phyloP scores from a whole-genome alignment of 208 protist species.

The Borovskyia barvae region DNA sequence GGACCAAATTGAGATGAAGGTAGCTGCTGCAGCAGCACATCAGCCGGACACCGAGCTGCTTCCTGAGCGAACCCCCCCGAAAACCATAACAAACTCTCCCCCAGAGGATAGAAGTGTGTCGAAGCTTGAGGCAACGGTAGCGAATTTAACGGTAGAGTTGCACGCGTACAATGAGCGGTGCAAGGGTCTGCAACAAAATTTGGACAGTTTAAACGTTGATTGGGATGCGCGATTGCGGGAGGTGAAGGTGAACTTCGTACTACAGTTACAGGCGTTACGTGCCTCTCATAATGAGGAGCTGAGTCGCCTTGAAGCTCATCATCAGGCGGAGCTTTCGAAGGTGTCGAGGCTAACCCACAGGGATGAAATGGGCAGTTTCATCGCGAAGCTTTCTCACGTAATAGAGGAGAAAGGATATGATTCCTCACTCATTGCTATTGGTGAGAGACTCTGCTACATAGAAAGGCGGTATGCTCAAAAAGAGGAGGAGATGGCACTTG shows the following conservation, averaged over 20 bases:
- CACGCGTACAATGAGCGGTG: constrained; percentile 28
- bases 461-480: constrained; percentile 56
- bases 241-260: constrained; percentile 32
- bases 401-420: constrained; percentile 22
- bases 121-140: too few relatives aligned
- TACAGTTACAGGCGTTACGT: constrained; percentile 33
- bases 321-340: constrained; percentile 35
- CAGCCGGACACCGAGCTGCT: not conserved
- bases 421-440: constrained; percentile 51
- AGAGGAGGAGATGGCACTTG: constrained; percentile 52
- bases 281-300: constrained; percentile 51
- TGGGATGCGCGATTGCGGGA: constrained; percentile 40
- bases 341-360: constrained; percentile 12
- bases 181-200: constrained; percentile 22
- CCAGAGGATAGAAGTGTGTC: too few relatives aligned
- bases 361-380: constrained; percentile 7
- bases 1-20: not conserved
- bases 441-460: constrained; percentile 60
- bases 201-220: constrained; percentile 23
- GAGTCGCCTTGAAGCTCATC: constrained; percentile 32
- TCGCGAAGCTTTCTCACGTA: constrained; percentile 7
- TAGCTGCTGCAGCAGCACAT: not conserved
- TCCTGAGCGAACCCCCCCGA: not conserved
- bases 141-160: constrained; percentile 24
- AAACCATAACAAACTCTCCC: not conserved